Conservation (phyloP, 352 stramenopile species). For the Pythium folliculosum region DNA sequence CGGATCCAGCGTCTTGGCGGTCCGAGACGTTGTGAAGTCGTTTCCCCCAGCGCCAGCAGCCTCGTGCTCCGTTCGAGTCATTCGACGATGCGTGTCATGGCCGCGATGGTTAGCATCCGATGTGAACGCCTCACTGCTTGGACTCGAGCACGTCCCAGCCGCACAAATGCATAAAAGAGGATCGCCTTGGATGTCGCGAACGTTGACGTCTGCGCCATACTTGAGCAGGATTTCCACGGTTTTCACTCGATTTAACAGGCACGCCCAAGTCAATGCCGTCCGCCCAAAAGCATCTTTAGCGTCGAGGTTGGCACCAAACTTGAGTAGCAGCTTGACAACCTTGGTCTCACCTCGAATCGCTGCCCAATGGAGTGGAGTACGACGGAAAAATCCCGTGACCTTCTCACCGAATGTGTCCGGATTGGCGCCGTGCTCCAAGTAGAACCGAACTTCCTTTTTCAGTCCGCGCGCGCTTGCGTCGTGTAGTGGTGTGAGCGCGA, state of each 20-base stretch:
- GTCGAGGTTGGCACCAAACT: constrained; percentile 58
- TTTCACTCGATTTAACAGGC: constrained; percentile 65
- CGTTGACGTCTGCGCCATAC: constrained; percentile 56
- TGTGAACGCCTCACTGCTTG: constrained; percentile 28
- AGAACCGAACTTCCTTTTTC: constrained; percentile 60
- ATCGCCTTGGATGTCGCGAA: constrained; percentile 62
- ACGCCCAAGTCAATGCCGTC: constrained; percentile 71
- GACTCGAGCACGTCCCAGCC: constrained; percentile 36
- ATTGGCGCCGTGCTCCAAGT: constrained; percentile 67
- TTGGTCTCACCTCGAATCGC: constrained; percentile 70
- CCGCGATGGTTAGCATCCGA: constrained; percentile 17
- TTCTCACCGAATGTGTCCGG: constrained; percentile 72
- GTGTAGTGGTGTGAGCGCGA: constrained; percentile 77
- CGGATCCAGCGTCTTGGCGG: constrained; percentile 39
- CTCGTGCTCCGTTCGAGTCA: constrained; percentile 18
- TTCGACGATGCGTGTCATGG: constrained; percentile 13
- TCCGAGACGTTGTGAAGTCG: constrained; percentile 22
- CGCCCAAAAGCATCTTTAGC: constrained; percentile 68
- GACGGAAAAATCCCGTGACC: constrained; percentile 61
- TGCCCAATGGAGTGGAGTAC: constrained; percentile 79
- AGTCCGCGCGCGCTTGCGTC: constrained; percentile 57
- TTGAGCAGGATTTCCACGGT: constrained; percentile 59
- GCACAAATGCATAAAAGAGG: constrained; percentile 70
- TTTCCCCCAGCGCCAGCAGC: background rate
- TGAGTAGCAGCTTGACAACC: constrained; percentile 62